phyloP scores from a whole-genome alignment of 768 basidiomycete species.

The Amanita brunnescens region DNA sequence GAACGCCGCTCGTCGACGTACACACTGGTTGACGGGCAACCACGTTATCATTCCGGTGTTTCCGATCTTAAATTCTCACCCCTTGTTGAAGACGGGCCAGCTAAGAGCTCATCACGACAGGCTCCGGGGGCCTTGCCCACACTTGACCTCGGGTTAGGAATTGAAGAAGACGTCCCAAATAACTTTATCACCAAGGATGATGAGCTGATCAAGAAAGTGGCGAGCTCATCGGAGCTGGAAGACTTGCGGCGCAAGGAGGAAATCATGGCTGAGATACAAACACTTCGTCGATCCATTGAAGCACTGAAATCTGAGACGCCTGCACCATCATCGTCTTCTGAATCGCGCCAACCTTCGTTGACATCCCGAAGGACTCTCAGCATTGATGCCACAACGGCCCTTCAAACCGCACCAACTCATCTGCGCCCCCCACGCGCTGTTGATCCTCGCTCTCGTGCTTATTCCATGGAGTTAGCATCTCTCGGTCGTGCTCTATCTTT shows the following conservation, averaged over 20 bases:
- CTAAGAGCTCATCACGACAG: conserved; percentile 34
- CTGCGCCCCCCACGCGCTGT: conserved; percentile 61
- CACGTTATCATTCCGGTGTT: conserved; percentile 54
- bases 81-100: conserved; percentile 51
- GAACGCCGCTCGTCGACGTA: conserved; percentile 44
- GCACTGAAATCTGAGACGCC: conserved; percentile 65
- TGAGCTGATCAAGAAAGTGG: conserved; percentile 23
- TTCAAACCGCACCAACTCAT: conserved; percentile 42
- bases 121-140: conserved; percentile 52
- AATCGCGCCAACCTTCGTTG: conserved; percentile 58
- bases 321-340: conserved; percentile 48
- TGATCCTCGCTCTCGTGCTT: conserved; percentile 61
- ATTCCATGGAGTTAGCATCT: conserved; percentile 62
- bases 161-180: conserved; percentile 67
- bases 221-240: conserved; percentile 38
- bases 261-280: conserved; percentile 69
- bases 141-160: conserved; percentile 67
- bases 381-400: conserved; percentile 49
- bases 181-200: conserved; percentile 52
- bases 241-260: conserved; percentile 63
- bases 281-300: conserved; percentile 73
- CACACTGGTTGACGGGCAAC: conserved; percentile 44
- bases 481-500: conserved; percentile 33
- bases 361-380: conserved; percentile 63
- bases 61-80: conserved; percentile 68